Evolutionary conservation across 208 protist genomes (phyloP).

Genomic region (Leishmania guyanensis): DNA sequence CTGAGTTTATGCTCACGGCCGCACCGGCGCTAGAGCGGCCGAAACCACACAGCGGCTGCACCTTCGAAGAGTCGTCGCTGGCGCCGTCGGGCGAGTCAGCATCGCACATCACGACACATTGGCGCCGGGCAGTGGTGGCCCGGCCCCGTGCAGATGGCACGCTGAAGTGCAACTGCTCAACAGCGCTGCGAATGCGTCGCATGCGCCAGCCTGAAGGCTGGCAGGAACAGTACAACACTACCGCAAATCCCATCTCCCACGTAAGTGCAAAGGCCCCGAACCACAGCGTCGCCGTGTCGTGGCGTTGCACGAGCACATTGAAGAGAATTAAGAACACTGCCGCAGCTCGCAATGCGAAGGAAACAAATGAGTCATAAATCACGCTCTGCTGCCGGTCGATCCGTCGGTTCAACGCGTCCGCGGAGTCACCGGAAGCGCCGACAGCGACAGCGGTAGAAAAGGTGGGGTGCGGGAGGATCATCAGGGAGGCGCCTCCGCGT

Average conservation of each 20-base stretch:
- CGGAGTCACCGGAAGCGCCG: background rate
- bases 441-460: background rate
- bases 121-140: background rate
- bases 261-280: background rate
- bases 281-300: background rate
- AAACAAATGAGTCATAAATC: background rate
- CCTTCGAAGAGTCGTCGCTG: background rate
- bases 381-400: constrained; percentile 4
- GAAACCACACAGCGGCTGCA: background rate
- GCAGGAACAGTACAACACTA: constrained; percentile 11
- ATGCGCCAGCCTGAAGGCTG: background rate
- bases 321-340: background rate
- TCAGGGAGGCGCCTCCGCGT: background rate
- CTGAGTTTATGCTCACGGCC: background rate
- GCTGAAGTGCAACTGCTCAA: constrained; percentile 12
- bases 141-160: background rate
- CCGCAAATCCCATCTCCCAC: constrained; percentile 5
- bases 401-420: background rate
- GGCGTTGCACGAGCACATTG: background rate
- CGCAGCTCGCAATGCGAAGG: background rate
- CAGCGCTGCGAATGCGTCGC: constrained; percentile 3
- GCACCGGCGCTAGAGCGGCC: background rate
- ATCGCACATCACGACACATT: background rate
- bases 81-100: background rate
- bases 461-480: too few species aligned